A percentile compares a stretch with the other conserved stretches of the same genome.
Conservation (phyloP, 148 eudicot species). For the Cornus suecica region DNA sequence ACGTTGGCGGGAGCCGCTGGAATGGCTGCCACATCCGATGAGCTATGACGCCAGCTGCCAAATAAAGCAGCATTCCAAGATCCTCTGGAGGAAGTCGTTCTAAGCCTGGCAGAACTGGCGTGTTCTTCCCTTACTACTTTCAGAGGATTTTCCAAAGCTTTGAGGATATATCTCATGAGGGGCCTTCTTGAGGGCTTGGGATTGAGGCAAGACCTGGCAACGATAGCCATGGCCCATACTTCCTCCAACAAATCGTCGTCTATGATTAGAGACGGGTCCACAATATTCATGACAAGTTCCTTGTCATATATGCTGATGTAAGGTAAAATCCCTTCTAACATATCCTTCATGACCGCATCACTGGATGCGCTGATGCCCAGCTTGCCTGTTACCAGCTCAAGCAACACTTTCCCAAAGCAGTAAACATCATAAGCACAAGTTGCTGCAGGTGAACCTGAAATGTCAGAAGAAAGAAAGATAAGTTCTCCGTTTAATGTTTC, state of each 20-base stretch:
- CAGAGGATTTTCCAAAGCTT: conserved; percentile 88
- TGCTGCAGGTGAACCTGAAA: conserved; percentile 62
- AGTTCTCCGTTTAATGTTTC: not conserved
- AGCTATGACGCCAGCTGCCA: conserved; percentile 95
- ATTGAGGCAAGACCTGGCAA: conserved; percentile 93
- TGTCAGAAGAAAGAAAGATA: not conserved
- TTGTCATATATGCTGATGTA: conserved; percentile 82
- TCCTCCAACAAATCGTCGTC: conserved; percentile 96
- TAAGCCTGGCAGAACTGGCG: conserved; percentile 65
- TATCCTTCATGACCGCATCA: conserved; percentile 63
- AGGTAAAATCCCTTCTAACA: conserved; percentile 62
- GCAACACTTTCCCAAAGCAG: conserved; percentile 93
- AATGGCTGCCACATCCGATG: conserved; percentile 49
- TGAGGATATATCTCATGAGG: conserved; percentile 80
- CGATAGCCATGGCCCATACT: conserved; percentile 99
- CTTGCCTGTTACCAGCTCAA: conserved; percentile 91
- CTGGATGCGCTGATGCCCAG: conserved; percentile 74
- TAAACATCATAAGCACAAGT: conserved; percentile 87
- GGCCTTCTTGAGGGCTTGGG: conserved; percentile 86
- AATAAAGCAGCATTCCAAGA: conserved; percentile 91
- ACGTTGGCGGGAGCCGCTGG: conserved; percentile 33
- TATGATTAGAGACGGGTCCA: conserved; percentile 89
- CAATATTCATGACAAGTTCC: conserved; percentile 80
- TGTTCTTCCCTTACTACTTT: conserved; percentile 90
- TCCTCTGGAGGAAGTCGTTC: conserved; percentile 76